Base-by-base conservation (phyloP, 73 alveolate genomes). In the Strombidium stylifer region DNA sequence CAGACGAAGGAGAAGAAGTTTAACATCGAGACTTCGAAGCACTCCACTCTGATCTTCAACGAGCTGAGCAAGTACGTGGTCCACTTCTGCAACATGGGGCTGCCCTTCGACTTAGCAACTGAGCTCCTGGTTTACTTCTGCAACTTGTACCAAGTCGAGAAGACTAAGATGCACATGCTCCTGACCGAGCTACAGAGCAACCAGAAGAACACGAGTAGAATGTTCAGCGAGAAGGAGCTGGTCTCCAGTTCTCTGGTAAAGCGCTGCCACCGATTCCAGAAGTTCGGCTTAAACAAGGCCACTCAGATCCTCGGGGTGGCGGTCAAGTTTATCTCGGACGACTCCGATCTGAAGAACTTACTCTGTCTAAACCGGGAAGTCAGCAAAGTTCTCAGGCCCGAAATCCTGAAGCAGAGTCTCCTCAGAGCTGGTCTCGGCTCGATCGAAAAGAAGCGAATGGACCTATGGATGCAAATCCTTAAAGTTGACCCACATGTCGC, bases 181-280 rank as follows among this genome's bases (percentile, higher is more conserved):
- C 39, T 79, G 39, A 71, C 82, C 8, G 90, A 79, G 28, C 53
- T 79, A 12, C 74, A 79, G 26, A 57, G 81, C 6, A 79, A 41
- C 15, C 30, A 79, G 46, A 60, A 60, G 48, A 32, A 39, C 68
- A 39, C 62, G 11, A 27, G 32, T 8, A 35, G 57, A 11, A 44
- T 75, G 61, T 59, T 69, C 39, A 32, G 75, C 15, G 70, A 45
- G 28, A 69, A 69, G 27, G 90, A 79, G 69, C 54, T 21, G 31
- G 39, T 45, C 0, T 31, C 27, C 6, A 32, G 34, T 8, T 52
- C 75, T 1, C 47, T 68, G 20, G 3, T 35, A 25, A 79, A 79
- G 58, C 27, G 61, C 7, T 68, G 62, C 8, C 32, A 68, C 19
- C 16, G 73, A 14, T 5, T 36, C 11, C 35, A 68, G 35, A 15